Base-by-base conservation (phyloP, 176 grass and related monocot species). In the Canna indica region DNA sequence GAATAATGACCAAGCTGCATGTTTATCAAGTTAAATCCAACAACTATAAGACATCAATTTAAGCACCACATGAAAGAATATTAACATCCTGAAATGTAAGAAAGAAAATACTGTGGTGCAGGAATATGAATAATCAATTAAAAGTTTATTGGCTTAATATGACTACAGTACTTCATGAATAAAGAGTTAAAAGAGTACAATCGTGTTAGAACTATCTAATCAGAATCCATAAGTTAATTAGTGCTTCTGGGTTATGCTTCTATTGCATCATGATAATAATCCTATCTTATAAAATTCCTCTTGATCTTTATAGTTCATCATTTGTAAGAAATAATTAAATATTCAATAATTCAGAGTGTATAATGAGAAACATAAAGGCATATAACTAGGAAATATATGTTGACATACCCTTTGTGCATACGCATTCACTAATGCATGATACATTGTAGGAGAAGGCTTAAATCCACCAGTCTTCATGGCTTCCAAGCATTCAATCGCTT, bases 341-440 rank as follows among this genome's bases (percentile, higher is more conserved):
- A 70, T 18, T 46, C 47, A 29, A 48, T 52, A 33, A 45, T 27
- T 13, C 20, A 68, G 5, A 34, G 6, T 18, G 27, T 17, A 33
- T 15, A 34, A 45, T 5, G n/a, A 28, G 22, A 10, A 12, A 44
- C 1, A 3, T 18, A 28, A 33, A 10, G 4, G 13, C 1, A 3
- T 18, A 30, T 33, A 14, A 15, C 24, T 20, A 46, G 42, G 29
- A 48, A 70, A 70, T 30, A 18, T 48, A 48, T 20, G 68, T 2
- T 35, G 26, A 39, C 76, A 61, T 83, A 97, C 88, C 82, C 88
- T 92, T 79, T 90, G 88, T 45, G 93, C 88, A 17, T 97, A 97
- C 41, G 88, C 88, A 85, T 97, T 96, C 65, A 97, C 86, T 59
- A 97, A 77, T 45, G 93, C 93, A 85, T 92, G 86, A 66, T 97